These are phyloP conservation scores for Sindora glabra DNA, from an alignment of 306 rosid species.

Conservation along the genomic window DNA sequence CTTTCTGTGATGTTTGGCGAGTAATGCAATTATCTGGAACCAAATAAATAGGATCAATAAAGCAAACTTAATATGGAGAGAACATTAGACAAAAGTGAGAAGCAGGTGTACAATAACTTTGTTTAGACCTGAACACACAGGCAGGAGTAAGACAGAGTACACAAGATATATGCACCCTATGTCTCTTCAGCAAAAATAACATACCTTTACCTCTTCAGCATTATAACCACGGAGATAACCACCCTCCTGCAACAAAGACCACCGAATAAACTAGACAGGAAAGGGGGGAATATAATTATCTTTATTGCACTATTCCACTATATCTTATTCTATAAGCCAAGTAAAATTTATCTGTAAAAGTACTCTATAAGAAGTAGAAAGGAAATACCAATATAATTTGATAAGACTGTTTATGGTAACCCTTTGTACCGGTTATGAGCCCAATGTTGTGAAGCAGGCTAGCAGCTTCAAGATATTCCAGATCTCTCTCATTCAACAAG, in stretches of 20 bases:
- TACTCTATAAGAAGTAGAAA: neutral
- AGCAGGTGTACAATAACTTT: neutral
- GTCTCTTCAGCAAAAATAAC: neutral
- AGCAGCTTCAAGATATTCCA: constrained; percentile 35
- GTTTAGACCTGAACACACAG: neutral
- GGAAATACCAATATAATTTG: constrained; percentile 20
- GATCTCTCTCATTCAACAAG: constrained; percentile 22
- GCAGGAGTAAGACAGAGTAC: neutral
- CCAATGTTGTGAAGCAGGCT: constrained; percentile 34
- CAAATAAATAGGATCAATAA: neutral
- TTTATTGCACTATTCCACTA: neutral
- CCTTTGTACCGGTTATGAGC: constrained; percentile 22
- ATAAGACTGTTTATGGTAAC: constrained; percentile 29
- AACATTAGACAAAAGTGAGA: neutral
- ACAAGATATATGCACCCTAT: neutral
- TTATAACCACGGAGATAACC: constrained; percentile 18
- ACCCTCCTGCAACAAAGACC: constrained; percentile 14
- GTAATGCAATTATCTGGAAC: constrained; percentile 31
- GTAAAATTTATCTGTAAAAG: neutral
- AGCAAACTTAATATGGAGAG: neutral
- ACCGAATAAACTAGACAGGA: neutral
- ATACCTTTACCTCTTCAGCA: constrained; percentile 33
- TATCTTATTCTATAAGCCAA: neutral
- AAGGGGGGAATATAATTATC: neutral
- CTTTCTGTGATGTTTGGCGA: constrained; percentile 27